A percentile compares a stretch with the other conserved stretches of the same genome.
Evolutionary conservation across 2,329 filamentous ascomycete genomes (phyloP).

Genomic region (Xylariaceae sp.): DNA sequence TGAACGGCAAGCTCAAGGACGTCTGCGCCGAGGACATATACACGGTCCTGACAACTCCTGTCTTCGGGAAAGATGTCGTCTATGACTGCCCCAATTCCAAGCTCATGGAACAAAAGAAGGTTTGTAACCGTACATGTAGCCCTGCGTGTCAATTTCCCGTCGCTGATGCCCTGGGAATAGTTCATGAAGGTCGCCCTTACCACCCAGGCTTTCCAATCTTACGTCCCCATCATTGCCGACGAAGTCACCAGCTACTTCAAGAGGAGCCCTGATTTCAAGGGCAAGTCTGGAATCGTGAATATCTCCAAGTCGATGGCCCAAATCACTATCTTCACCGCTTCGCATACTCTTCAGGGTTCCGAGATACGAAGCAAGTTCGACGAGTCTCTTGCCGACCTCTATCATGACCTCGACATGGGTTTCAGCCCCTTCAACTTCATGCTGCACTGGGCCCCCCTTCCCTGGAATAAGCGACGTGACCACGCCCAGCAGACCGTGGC

Average conservation of each 20-base stretch:
- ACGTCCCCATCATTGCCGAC: conserved; percentile 71
- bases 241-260: conserved; percentile 73
- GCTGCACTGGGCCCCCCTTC: conserved; percentile 80
- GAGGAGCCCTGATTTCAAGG: conserved; percentile 60
- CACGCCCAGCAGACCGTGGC: conserved; percentile 74
- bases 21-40: conserved; percentile 90
- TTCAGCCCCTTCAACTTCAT: conserved; percentile 88
- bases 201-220: conserved; percentile 65
- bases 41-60: conserved; percentile 64
- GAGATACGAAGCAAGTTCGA: conserved; percentile 78
- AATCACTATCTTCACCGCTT: conserved; percentile 86
- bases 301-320: conserved; percentile 74
- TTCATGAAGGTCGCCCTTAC: conserved; percentile 80
- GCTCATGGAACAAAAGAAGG: conserved; percentile 95
- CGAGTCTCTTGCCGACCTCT: conserved; percentile 71
- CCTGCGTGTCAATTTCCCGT: background rate
- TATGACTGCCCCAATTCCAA: conserved; percentile 90
- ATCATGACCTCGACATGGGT: conserved; percentile 86
- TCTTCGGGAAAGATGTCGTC: conserved; percentile 80
- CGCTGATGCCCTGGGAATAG: conserved; percentile 30
- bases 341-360: conserved; percentile 76
- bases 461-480: conserved; percentile 81
- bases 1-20: conserved; percentile 86
- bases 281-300: conserved; percentile 61
- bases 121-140: conserved; percentile 32